Percentiles rank a stretch among this genome's conserved stretches.
phyloP scores from a whole-genome alignment of 306 rosid species.

The Fragaria ananassa region DNA sequence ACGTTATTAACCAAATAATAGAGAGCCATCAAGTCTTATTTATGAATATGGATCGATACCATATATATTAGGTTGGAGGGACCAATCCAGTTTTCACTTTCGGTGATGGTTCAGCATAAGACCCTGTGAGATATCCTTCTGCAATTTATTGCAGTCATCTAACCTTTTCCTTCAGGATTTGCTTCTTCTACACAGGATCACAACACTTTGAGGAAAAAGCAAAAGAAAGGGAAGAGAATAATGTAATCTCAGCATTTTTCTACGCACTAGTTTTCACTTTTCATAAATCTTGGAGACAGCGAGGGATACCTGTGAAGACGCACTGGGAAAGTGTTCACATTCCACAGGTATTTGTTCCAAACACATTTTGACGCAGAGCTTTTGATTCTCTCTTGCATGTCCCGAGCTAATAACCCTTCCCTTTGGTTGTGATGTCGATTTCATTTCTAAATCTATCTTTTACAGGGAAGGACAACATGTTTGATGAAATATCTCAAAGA shows the following conservation, averaged over 20 bases:
- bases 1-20: not conserved
- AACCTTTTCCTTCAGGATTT: not conserved
- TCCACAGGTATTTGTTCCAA: conserved; percentile 20
- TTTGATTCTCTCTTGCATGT: conserved; percentile 6
- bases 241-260: conserved; percentile 15
- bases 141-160: not conserved
- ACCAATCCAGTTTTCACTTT: conserved; percentile 1
- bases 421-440: too few relatives aligned
- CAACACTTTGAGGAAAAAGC: conserved; percentile 16
- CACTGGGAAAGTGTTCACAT: conserved; percentile 4
- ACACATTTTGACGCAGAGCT: not conserved
- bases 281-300: not conserved
- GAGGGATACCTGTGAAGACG: conserved; percentile 10
- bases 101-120: conserved; percentile 6
- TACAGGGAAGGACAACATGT: not conserved
- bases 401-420: not conserved
- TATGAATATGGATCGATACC: not conserved
- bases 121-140: not conserved
- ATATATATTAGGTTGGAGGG: not conserved
- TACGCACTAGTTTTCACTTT: not conserved
- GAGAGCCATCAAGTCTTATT: not conserved
- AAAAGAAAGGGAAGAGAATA: conserved; percentile 13
- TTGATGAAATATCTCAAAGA: not conserved
- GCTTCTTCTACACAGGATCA: not conserved
- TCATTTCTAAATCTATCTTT: not conserved